Base-by-base conservation (phyloP, 2,329 filamentous ascomycete species). In the Pseudogymnoascus sp. region DNA sequence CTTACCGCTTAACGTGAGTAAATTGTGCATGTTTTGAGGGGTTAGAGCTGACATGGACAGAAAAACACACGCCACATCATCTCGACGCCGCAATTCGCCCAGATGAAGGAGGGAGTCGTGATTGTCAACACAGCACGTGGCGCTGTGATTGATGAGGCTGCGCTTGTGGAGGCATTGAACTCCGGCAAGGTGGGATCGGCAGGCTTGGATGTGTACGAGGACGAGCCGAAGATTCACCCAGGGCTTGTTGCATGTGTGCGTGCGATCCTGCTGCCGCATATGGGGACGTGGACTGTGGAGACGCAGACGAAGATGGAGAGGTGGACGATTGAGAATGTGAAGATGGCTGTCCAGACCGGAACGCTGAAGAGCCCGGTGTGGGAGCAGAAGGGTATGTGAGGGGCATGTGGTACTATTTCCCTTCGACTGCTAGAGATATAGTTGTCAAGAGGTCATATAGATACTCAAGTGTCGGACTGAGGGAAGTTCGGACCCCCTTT, bases 101-200 rank as follows among this genome's bases (percentile, higher is more conserved):
- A 84, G 68, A 93, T 93, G 89, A 95, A 93, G 72, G 77, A 78
- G 18, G 89, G 88, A 53, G 81, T 91, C 15, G 81, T 93, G 22
- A 82, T 95, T 30, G 80, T 94, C 68, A 95, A 94, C 75, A 93
- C 90, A 0, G 90, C 90, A 8, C 85, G 90, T 15, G 90, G 90
- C 22, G 89, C 89, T 30, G 84, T 94, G 61, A 88, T 95, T 69
- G 87, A 95, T 68, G 90, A 95, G 74, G 85, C 79, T 6, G 90
- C 90, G 1, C 82, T 95, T 6, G 90, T 92, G 5, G 76, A 84
- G 47, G 89, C 90, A 1, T 78, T 95, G 1, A 80, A 87, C 18
- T 79, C 76, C 14, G 89, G 90, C 6, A 82, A 84, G 62, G 88
- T 95, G 41, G 80, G 80, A 65, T 87, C 84, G 9, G 86, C 78